These are phyloP conservation scores for Trichoderma atrobrunneum DNA, from an alignment of 2,329 filamentous ascomycete genomes.

Conservation along the genomic window DNA sequence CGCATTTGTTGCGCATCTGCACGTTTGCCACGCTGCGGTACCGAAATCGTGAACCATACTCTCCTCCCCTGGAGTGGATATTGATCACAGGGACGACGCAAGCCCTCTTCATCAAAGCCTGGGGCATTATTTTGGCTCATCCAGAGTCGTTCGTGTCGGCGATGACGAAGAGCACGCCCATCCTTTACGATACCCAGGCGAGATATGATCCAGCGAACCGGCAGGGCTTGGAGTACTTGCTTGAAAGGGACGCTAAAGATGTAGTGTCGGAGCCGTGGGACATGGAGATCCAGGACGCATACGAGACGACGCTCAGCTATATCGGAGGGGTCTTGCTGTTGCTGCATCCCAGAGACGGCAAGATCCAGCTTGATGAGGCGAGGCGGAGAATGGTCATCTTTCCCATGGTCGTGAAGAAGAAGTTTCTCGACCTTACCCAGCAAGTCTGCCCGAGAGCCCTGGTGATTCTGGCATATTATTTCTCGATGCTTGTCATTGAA, in stretches of 20 bases:
- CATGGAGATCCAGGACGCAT: constrained; percentile 22
- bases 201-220: constrained; percentile 16
- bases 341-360: background rate
- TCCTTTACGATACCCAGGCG: constrained; percentile 19
- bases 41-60: constrained; percentile 19
- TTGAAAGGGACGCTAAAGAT: constrained; percentile 18
- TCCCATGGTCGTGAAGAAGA: constrained; percentile 19
- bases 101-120: constrained; percentile 17
- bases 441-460: constrained; percentile 17
- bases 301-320: constrained; percentile 23
- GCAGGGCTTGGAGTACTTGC: constrained; percentile 19
- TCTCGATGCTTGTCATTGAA: constrained; percentile 17
- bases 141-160: constrained; percentile 4
- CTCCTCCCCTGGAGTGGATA: constrained; percentile 23
- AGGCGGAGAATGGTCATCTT: constrained; percentile 19
- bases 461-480: constrained; percentile 22
- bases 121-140: constrained; percentile 9
- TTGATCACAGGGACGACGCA: constrained; percentile 22
- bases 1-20: constrained; percentile 21
- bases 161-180: constrained; percentile 19
- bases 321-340: constrained; percentile 17
- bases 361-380: background rate
- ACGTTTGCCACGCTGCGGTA: constrained; percentile 23
- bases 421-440: constrained; percentile 16
- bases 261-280: constrained; percentile 22